Evolutionary conservation across 2,329 filamentous ascomycete species (phyloP).

Genomic region (Fusarium sp.): DNA sequence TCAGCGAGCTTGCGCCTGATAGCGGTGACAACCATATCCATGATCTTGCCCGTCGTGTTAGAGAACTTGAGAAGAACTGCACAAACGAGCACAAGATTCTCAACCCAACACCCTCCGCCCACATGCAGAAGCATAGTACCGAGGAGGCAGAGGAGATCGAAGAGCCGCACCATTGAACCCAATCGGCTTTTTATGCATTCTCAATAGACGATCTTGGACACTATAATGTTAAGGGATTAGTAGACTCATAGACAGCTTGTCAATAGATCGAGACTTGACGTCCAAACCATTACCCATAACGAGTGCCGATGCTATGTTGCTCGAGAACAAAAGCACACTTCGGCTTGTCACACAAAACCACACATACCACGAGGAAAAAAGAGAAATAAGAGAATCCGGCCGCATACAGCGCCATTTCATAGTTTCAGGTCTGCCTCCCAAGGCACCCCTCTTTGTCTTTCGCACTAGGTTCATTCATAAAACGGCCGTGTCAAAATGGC

Average conservation of each 20-base stretch:
- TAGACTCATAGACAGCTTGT: slow-evolving; percentile 9
- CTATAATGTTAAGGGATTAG: background rate
- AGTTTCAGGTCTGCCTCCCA: slow-evolving; percentile 26
- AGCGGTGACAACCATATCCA: slow-evolving; percentile 87
- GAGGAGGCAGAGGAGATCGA: slow-evolving; percentile 50
- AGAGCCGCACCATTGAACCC: slow-evolving; percentile 21
- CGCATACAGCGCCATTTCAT: slow-evolving; percentile 33
- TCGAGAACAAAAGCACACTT: background rate
- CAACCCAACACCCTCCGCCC: slow-evolving; percentile 20
- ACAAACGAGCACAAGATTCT: slow-evolving; percentile 20
- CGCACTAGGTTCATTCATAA: slow-evolving; percentile 43
- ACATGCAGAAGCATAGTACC: slow-evolving; percentile 42
- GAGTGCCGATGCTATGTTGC: background rate
- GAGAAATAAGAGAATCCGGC: slow-evolving; percentile 11
- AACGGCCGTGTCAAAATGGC: slow-evolving; percentile 47
- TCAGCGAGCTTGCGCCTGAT: slow-evolving; percentile 77
- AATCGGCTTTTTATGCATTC: background rate
- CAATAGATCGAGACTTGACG: background rate
- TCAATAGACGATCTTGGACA: background rate
- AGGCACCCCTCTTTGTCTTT: slow-evolving; percentile 30
- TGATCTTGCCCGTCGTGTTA: slow-evolving; percentile 80
- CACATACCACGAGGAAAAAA: slow-evolving; percentile 4
- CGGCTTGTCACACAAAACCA: background rate
- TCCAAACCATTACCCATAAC: background rate
- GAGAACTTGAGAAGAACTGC: slow-evolving; percentile 61